Conservation (phyloP, 2,329 filamentous ascomycete species). For the Cladosporium velox region DNA sequence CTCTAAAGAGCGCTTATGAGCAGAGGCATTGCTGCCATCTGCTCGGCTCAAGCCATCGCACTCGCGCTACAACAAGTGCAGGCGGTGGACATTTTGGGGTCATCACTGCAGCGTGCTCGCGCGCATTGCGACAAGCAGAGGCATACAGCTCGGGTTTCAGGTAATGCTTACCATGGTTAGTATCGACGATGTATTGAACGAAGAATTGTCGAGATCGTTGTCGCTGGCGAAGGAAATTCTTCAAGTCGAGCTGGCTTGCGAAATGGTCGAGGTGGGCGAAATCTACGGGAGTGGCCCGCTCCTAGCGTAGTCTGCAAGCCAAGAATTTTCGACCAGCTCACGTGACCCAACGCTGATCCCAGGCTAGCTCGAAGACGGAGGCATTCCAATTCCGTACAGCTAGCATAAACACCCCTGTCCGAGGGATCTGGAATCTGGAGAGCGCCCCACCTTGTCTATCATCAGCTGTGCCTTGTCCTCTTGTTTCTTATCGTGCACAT, state of each 20-base stretch:
- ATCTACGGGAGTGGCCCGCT: neutral
- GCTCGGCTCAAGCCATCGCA: conserved; percentile 55
- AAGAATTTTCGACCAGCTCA: neutral
- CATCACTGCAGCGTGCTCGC: conserved; percentile 23
- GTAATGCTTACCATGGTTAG: conserved; percentile 29
- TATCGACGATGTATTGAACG: conserved; percentile 20
- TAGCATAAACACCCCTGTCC: neutral
- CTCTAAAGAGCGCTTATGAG: conserved; percentile 76
- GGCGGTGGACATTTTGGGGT: conserved; percentile 24
- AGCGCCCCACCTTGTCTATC: conserved; percentile 8
- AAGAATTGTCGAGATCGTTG: conserved; percentile 21
- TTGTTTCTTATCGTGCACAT: neutral
- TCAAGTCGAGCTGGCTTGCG: conserved; percentile 7
- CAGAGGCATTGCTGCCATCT: conserved; percentile 56
- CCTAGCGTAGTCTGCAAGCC: neutral
- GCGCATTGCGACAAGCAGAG: conserved; percentile 24
- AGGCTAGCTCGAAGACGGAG: neutral
- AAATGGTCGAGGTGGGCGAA: conserved; percentile 10
- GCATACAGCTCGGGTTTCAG: conserved; percentile 24
- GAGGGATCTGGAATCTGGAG: neutral
- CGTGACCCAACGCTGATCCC: neutral
- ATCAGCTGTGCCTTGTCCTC: neutral
- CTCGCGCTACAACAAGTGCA: conserved; percentile 26
- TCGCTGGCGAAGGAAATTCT: conserved; percentile 20
- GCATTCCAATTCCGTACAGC: neutral